Base-by-base conservation (phyloP, 352 stramenopile genomes). In the Globisporangium emineosum region DNA sequence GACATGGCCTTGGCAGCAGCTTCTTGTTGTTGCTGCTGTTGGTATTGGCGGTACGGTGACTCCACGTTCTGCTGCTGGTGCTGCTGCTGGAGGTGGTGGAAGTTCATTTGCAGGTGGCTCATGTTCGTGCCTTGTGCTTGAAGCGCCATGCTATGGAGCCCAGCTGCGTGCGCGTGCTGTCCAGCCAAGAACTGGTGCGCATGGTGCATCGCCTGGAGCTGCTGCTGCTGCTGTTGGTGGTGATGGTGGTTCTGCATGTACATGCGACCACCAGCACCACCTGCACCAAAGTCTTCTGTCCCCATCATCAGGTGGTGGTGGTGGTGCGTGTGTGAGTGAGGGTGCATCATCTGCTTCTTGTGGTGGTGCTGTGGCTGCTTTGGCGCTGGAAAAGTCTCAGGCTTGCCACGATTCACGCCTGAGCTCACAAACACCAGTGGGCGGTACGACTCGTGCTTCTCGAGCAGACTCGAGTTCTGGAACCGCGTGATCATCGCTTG, bases 401-500 rank as follows among this genome's bases (percentile, higher is more conserved):
- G 77, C 35, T 79, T 76, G 54, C 86, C 86, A 9, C 84, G 83
- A 55, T 92, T 83, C 35, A 75, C 66, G 0, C 87, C 93, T 19
- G 45, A 76, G 52, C 88, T 97, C 57, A 84, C 70, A 54, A 98
- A 98, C 21, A 98, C 88, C 17, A 98, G 75, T 33, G 94, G 94
- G 0, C 90, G 86, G 63, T 98, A 98, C 27, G 89, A 93, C 35
- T 96, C 88, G 69, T 98, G 90, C 69, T 98, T 98, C 19, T 97
- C 89, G 23, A 98, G 75, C 52, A 98, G 69, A 70, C 83, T 97
- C 58, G 96, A 99, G 69, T 99, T 99, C 76, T 99, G 95, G 83
- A 99, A 99, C 58, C 97, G 92, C 59, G 96, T 93, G 65, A 99
- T 93, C 96, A 99, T 99, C 10, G 96, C 94, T 42, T 96, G 83